Conservation (phyloP, 2,329 filamentous ascomycete genomes). For the Diaporthe longicolla region DNA sequence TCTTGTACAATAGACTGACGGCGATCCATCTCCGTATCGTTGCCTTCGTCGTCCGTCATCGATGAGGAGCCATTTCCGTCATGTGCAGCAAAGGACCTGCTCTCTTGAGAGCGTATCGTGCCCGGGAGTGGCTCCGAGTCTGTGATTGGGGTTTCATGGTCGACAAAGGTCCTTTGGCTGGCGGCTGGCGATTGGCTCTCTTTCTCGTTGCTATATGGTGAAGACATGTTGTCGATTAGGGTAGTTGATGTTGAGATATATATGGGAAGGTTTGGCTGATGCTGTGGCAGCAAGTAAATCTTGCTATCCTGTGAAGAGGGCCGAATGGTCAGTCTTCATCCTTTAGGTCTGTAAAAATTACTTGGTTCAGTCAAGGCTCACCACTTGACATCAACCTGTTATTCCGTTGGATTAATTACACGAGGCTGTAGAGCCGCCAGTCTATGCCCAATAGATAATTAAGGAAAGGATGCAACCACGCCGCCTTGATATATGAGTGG, state of each 20-base stretch:
- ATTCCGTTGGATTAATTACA: not conserved
- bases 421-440: not conserved
- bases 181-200: not conserved
- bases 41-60: constrained; percentile 5
- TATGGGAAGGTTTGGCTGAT: not conserved
- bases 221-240: not conserved
- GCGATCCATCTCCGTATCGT: constrained; percentile 38
- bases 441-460: not conserved
- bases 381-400: not conserved
- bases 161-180: constrained; percentile 21
- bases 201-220: not conserved
- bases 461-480: not conserved
- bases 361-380: not conserved
- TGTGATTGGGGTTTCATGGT: not conserved
- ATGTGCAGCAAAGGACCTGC: not conserved
- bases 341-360: not conserved
- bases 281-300: not conserved
- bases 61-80: not conserved
- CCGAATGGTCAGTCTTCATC: not conserved
- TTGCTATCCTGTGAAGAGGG: not conserved
- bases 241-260: not conserved
- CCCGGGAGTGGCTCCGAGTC: not conserved
- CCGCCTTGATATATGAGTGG: not conserved
- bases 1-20: constrained; percentile 46
- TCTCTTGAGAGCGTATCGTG: not conserved